Conservation (phyloP, 208 protist genomes). For the Trypanosoma cruzi region DNA sequence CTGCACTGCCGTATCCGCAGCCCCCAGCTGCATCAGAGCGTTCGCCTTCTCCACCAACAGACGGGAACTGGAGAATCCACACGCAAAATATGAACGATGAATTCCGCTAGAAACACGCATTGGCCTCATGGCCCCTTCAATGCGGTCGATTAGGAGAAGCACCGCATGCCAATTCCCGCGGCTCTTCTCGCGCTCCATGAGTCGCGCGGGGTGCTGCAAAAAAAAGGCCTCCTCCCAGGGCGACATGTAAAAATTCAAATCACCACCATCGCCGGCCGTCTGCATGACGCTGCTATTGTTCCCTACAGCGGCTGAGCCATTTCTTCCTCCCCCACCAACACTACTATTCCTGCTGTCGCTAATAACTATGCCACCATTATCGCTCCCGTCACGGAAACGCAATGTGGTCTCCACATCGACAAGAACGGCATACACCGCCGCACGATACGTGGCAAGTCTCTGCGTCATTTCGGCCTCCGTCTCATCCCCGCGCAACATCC, state of each 20-base stretch:
- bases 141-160: conserved; percentile 36
- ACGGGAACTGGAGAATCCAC: conserved; percentile 9
- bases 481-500: conserved; percentile 15
- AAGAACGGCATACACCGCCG: conserved; percentile 24
- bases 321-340: not conserved
- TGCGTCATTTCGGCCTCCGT: conserved; percentile 21
- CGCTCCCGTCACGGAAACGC: conserved; percentile 11
- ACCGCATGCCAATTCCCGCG: conserved; percentile 37
- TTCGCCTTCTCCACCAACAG: conserved; percentile 29
- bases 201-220: conserved; percentile 25
- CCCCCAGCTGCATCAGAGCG: conserved; percentile 31
- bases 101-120: not conserved
- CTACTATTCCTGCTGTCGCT: not conserved
- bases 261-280: not conserved
- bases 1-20: conserved; percentile 17
- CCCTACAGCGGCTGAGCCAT: not conserved
- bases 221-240: conserved; percentile 36
- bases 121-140: conserved; percentile 1
- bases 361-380: not conserved
- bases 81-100: not conserved
- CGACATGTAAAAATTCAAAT: conserved; percentile 8
- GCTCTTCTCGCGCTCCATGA: conserved; percentile 28
- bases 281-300: not conserved
- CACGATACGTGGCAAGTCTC: conserved; percentile 21
- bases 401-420: conserved; percentile 23